phyloP scores from a whole-genome alignment of 192 early-diverging fungal genomes.

The Coemansia asiatica region DNA sequence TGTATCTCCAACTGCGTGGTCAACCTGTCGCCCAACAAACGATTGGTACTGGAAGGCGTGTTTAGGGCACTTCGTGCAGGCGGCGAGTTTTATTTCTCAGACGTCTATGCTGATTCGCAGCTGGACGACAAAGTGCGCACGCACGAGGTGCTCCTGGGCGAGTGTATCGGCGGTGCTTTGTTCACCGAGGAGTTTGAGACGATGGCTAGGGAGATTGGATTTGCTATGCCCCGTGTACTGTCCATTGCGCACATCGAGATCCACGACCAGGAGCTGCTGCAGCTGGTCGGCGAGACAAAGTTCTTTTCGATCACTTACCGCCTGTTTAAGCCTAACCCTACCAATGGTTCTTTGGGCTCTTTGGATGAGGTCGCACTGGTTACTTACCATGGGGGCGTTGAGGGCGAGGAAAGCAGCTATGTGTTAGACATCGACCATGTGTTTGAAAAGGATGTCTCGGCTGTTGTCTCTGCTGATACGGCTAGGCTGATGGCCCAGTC shows the following conservation, averaged over 20 bases:
- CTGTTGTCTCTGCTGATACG: neutral
- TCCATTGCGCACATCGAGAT: conserved; percentile 1
- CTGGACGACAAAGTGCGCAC: conserved; percentile 30
- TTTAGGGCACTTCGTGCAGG: conserved; percentile 24
- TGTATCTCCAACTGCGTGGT: conserved; percentile 52
- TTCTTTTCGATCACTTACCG: conserved; percentile 7
- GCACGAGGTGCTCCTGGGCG: conserved; percentile 43
- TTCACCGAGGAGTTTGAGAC: conserved; percentile 2
- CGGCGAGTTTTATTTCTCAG: conserved; percentile 51
- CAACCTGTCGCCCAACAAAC: conserved; percentile 54
- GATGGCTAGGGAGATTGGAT: neutral
- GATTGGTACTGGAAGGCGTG: conserved; percentile 37
- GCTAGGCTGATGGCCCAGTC: neutral
- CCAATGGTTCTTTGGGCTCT: neutral
- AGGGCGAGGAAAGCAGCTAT: neutral
- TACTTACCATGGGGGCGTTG: neutral
- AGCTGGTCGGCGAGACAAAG: conserved; percentile 13
- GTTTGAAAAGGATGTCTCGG: neutral
- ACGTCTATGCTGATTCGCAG: conserved; percentile 43
- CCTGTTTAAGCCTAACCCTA: neutral
- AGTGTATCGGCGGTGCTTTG: conserved; percentile 41
- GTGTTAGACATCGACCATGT: neutral
- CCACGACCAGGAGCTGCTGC: conserved; percentile 37
- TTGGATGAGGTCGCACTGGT: neutral
- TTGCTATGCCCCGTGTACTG: neutral